phyloP scores from a whole-genome alignment of 805 yeast species.

The Blastobotrys terrestris region DNA sequence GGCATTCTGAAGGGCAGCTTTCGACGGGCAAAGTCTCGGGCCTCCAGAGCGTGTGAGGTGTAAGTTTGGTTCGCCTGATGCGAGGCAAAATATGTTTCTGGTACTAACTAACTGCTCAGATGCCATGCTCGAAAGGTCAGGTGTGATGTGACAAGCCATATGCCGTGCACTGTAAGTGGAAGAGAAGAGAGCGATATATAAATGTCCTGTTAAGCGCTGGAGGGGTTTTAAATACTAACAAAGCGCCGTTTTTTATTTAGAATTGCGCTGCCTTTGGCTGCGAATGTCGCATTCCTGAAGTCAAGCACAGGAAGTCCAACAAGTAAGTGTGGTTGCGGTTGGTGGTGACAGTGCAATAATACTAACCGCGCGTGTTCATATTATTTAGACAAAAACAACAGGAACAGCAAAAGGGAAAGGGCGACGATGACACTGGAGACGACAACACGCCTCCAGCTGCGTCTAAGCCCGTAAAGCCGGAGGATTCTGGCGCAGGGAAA shows the following conservation, averaged over 20 bases:
- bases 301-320: slow-evolving; percentile 31
- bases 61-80: slow-evolving; percentile 7
- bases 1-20: slow-evolving; percentile 16
- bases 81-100: background rate
- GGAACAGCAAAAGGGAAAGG: background rate
- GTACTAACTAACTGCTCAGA: slow-evolving; percentile 11
- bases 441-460: slow-evolving; percentile 6
- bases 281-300: slow-evolving; percentile 63
- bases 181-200: background rate
- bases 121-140: slow-evolving; percentile 76
- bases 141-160: slow-evolving; percentile 46
- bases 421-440: background rate
- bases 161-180: slow-evolving; percentile 47
- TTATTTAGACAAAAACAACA: background rate
- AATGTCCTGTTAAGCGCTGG: background rate
- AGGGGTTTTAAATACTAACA: background rate
- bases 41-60: slow-evolving; percentile 27
- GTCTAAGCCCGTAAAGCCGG: background rate
- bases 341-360: too few species aligned
- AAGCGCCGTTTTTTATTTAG: slow-evolving; percentile 10
- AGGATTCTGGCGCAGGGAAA: background rate
- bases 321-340: too few species aligned
- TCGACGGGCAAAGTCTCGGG: slow-evolving; percentile 24
- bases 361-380: too few species aligned
- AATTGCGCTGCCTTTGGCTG: slow-evolving; percentile 47